Conservation (phyloP, 2,329 filamentous ascomycete species). For the Paecilomyces variotii region DNA sequence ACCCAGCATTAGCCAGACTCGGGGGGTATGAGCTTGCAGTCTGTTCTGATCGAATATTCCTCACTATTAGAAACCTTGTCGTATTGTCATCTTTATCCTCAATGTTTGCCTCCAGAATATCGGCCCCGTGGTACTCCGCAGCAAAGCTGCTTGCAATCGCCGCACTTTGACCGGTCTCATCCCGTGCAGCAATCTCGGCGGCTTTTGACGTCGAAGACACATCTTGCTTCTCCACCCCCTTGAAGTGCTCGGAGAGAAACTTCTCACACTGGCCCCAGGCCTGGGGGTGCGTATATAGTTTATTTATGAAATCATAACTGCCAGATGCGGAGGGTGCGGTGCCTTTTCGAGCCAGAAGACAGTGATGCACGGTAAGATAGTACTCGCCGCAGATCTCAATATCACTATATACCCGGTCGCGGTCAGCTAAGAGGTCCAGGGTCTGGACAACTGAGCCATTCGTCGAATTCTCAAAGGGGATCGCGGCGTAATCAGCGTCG, state of each 20-base stretch:
- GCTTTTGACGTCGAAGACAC: conserved; percentile 78
- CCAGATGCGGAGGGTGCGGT: conserved; percentile 7
- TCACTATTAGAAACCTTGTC: conserved; percentile 40
- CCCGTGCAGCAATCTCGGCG: conserved; percentile 62
- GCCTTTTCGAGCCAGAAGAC: conserved; percentile 53
- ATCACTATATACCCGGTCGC: conserved; percentile 54
- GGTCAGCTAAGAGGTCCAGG: conserved; percentile 78
- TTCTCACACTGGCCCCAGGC: conserved; percentile 83
- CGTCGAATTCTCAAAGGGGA: conserved; percentile 93
- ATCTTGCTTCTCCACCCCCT: conserved; percentile 70
- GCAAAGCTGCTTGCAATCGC: conserved; percentile 74
- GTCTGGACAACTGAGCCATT: conserved; percentile 90
- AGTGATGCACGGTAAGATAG: conserved; percentile 84
- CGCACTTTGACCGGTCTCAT: conserved; percentile 53
- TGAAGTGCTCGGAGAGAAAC: conserved; percentile 65
- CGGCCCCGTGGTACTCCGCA: conserved; percentile 58
- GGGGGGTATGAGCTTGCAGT: conserved; percentile 10
- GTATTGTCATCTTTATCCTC: conserved; percentile 41
- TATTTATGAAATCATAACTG: conserved; percentile 54
- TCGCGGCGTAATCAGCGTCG: conserved; percentile 62
- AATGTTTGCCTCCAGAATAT: conserved; percentile 51
- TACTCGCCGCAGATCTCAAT: conserved; percentile 74
- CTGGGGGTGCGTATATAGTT: conserved; percentile 88
- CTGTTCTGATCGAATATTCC: conserved; percentile 24
- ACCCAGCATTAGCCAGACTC: conserved; percentile 8